Conservation (phyloP, 2,329 filamentous ascomycete genomes). For the Acrocalymma vagum region DNA sequence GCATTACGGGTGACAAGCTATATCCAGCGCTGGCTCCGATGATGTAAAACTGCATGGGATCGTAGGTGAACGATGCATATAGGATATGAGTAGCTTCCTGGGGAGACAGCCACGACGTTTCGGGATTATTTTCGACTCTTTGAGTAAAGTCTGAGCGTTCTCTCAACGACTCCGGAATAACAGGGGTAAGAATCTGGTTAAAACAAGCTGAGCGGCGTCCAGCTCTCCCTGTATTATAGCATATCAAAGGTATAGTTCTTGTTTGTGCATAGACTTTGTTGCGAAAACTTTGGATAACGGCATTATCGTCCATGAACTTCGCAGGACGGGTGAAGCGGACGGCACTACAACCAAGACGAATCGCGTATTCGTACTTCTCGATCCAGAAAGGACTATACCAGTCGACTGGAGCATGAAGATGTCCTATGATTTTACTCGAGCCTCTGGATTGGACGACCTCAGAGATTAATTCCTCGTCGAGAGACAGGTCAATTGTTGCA, state of each 20-base stretch:
- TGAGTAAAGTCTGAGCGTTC: slow-evolving; percentile 41
- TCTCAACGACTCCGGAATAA: slow-evolving; percentile 61
- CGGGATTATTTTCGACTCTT: slow-evolving; percentile 43
- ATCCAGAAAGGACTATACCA: slow-evolving; percentile 68
- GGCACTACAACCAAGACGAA: slow-evolving; percentile 66
- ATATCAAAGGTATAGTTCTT: slow-evolving; percentile 63
- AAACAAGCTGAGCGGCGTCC: slow-evolving; percentile 72
- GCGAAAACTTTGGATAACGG: slow-evolving; percentile 66
- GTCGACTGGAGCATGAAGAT: slow-evolving; percentile 57
- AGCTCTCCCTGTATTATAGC: slow-evolving; percentile 70
- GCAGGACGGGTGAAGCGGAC: slow-evolving; percentile 69
- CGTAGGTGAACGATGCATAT: slow-evolving; percentile 71
- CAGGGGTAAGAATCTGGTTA: slow-evolving; percentile 70
- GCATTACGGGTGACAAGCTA: slow-evolving; percentile 79
- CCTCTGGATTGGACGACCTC: slow-evolving; percentile 62
- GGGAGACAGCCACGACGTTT: slow-evolving; percentile 64
- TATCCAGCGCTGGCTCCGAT: slow-evolving; percentile 78
- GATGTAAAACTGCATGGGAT: slow-evolving; percentile 76
- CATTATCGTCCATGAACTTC: slow-evolving; percentile 66
- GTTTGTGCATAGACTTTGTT: slow-evolving; percentile 57
- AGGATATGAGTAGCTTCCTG: slow-evolving; percentile 71
- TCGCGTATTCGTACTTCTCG: slow-evolving; percentile 66
- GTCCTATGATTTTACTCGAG: slow-evolving; percentile 68
- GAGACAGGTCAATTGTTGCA: slow-evolving; percentile 65
- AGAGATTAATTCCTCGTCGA: slow-evolving; percentile 62